Base-by-base conservation (phyloP, 192 early-diverging fungal genomes). In the Entomortierella beljakovae region DNA sequence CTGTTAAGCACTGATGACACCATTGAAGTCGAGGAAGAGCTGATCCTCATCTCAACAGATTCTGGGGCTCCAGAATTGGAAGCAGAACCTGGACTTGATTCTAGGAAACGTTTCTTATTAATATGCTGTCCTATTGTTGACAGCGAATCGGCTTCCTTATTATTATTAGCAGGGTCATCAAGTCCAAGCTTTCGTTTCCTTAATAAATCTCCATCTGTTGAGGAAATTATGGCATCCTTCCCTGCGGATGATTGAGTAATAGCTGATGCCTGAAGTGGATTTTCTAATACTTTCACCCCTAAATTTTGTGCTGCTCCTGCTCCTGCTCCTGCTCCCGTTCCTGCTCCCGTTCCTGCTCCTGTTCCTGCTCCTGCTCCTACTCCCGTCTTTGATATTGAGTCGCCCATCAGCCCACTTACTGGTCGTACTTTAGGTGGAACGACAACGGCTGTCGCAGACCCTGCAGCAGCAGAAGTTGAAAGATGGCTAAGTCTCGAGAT, bases 391-490 rank as follows among this genome's bases (percentile, higher is more conserved):
- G 9, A 25, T 9, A 23, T 54, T 29, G 54, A 42, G 5, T 15
- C 53, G 5, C 5, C 1, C 29, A 40, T 28, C 16, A 54, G 18
- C 10, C 16, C 20, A 37, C 48, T 38, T 2, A 37, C 26, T 1
- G 32, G 22, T 31, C 20, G 64, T 18, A 66, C 33, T 28, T 61
- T 67, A 1, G 72, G 72, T 10, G 52, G 31, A 4, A 79, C 57
- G 25, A 79, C 75, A 18, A 79, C 68, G 2, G 67, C 54, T 0
- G 75, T 79, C 1, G 75, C 75, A 40, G 67, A 70, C 15, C 75
- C 75, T 16, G 75, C 75, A 13, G 75, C 75, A 0, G 75, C 75
- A 2, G 67, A 53, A 0, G 67, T 70, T 25, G 75, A 69, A n/a
- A 79, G 57, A 31, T 59, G 58, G 22, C 56, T 65, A 6, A 79